Base-by-base conservation (phyloP, 208 protist species). In the Trypanosoma brucei region DNA sequence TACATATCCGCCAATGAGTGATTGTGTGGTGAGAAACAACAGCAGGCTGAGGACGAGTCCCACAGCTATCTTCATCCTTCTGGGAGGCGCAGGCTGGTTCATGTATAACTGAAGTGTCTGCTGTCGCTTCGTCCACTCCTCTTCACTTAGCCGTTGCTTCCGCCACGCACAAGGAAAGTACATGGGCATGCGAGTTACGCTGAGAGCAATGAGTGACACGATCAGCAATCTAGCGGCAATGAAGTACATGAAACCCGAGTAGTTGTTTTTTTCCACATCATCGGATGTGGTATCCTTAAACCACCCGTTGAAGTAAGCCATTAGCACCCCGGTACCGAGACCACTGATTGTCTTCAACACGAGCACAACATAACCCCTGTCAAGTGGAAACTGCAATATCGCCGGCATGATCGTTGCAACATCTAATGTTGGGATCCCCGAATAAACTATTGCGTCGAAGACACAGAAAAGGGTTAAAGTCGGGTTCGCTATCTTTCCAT, bases 321-420 rank as follows among this genome's bases (percentile, higher is more conserved):
- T 44, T 7, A 61, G n/a, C 8, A 61, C 56, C 3, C n/a, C 33
- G 14, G 34, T 51, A 31, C 61, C 61, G 31, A 66, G 61, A 4
- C 61, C 77, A n/a, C 65, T 66, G 11, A 58, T 58, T 9, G 61
- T 66, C 40, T 66, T 66, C 30, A 51, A 31, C 4, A 81, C 56
- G 8, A 60, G 73, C 37, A 89, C 83, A 8, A 78, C 68, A 31
- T 58, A 65, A 3, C 79, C 80, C n/a, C 75, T 75, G 1, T 58
- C 71, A 13, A 76, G 49, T 31, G 83, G 83, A 55, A 89, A 89
- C 65, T 59, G 84, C 53, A 65, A 68, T 13, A 89, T 62, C 7
- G 83, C 40, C 3, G 83, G 65, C 83, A 89, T 89, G n/a, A 89
- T 65, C n/a, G 83, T 77, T 31, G 74, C 77, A 9, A 72, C 69